A percentile compares a stretch with the other conserved stretches of the same genome.
Conservation (phyloP, 495 filamentous ascomycete species). For the Diplogelasinospora grovesii region DNA sequence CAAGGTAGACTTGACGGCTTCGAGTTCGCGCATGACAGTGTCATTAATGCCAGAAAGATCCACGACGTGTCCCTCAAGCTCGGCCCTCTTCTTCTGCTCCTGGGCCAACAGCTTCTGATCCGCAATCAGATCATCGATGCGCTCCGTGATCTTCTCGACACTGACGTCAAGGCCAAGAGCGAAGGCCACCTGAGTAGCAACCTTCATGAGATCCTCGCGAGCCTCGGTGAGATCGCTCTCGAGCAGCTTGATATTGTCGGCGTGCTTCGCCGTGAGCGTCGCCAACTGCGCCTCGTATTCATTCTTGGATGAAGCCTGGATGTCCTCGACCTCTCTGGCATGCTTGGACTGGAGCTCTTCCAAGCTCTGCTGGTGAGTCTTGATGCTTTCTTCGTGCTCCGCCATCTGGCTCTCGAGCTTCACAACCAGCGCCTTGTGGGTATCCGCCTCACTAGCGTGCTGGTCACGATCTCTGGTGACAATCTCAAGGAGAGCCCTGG, state of each 20-base stretch:
- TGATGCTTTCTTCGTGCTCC: slow-evolving; percentile 45
- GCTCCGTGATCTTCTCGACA: slow-evolving; percentile 48
- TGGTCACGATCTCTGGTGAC: slow-evolving; percentile 40
- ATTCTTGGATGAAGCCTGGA: slow-evolving; percentile 31
- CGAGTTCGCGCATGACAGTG: slow-evolving; percentile 48
- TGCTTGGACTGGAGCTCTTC: slow-evolving; percentile 38
- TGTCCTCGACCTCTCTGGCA: slow-evolving; percentile 41
- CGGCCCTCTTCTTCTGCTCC: slow-evolving; percentile 50
- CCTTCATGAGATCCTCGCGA: slow-evolving; percentile 58
- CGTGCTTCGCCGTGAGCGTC: slow-evolving; percentile 47
- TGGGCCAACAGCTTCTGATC: slow-evolving; percentile 42
- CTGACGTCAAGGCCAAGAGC: slow-evolving; percentile 48
- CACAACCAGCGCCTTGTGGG: slow-evolving; percentile 46
- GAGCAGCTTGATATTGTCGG: slow-evolving; percentile 52
- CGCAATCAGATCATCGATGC: slow-evolving; percentile 44
- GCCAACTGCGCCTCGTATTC: slow-evolving; percentile 39
- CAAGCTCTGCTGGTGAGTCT: slow-evolving; percentile 42
- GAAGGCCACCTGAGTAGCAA: slow-evolving; percentile 50
- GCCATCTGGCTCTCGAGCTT: slow-evolving; percentile 53
- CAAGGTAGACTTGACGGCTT: slow-evolving; percentile 41
- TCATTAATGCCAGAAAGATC: slow-evolving; percentile 49
- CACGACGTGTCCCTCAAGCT: slow-evolving; percentile 41
- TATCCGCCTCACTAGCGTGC: slow-evolving; percentile 37
- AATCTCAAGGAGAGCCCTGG: slow-evolving; percentile 52
- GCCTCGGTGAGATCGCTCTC: slow-evolving; percentile 65